phyloP scores from a whole-genome alignment of 306 rosid genomes.

The Dicorynia guianensis region DNA sequence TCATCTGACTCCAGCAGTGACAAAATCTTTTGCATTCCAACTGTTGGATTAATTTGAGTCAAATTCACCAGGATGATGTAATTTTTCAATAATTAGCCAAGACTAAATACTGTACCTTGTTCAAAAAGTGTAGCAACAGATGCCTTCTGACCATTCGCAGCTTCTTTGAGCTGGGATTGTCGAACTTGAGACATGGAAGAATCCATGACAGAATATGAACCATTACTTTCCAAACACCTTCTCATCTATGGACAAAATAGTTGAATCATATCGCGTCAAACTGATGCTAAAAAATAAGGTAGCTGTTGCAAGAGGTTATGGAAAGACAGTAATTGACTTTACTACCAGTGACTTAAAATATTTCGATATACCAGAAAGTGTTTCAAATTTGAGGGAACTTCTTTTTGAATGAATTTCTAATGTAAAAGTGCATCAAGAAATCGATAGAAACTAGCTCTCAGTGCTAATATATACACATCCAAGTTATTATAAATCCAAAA shows the following conservation, averaged over 20 bases:
- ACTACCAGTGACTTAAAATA: slow-evolving; percentile 12
- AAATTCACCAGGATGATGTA: slow-evolving; percentile 33
- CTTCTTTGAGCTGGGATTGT: slow-evolving; percentile 68
- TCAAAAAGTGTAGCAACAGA: slow-evolving; percentile 81
- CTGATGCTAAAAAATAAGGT: slow-evolving; percentile 14
- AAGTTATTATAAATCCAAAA: slow-evolving; percentile 14
- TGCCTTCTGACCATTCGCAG: slow-evolving; percentile 70
- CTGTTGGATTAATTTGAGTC: slow-evolving; percentile 56
- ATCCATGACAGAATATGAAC: slow-evolving; percentile 64
- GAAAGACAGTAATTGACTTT: slow-evolving; percentile 15
- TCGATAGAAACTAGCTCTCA: slow-evolving; percentile 34
- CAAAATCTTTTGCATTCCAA: slow-evolving; percentile 91
- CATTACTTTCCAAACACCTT: slow-evolving; percentile 69
- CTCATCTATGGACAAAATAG: slow-evolving; percentile 67
- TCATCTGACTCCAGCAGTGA: slow-evolving; percentile 95
- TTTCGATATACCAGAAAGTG: slow-evolving; percentile 24
- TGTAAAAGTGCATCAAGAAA: slow-evolving; percentile 12
- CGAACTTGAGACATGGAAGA: slow-evolving; percentile 68
- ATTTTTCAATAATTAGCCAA: slow-evolving; percentile 28
- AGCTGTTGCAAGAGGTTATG: slow-evolving; percentile 27
- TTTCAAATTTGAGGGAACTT: slow-evolving; percentile 15
- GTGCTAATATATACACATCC: slow-evolving; percentile 30
- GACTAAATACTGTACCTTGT: slow-evolving; percentile 63
- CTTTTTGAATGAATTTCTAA: slow-evolving; percentile 17
- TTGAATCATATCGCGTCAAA: slow-evolving; percentile 31